Evolutionary conservation across 345 rosid species (phyloP).

Genomic region (Eucalyptus dawsonii): DNA sequence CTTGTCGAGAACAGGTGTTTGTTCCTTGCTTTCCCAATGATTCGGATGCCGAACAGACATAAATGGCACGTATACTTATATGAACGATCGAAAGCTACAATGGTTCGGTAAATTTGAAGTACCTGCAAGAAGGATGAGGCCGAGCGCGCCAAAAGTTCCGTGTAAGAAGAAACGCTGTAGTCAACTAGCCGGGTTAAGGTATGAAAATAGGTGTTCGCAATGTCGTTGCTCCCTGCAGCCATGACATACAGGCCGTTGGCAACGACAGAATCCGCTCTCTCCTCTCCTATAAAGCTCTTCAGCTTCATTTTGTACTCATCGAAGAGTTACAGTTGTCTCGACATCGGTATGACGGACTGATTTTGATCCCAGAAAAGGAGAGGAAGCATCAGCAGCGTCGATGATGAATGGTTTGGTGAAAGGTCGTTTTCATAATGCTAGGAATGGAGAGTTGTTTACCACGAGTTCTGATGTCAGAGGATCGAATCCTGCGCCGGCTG

Average conservation of each 20-base stretch:
- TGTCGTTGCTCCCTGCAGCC: slow-evolving; percentile 23
- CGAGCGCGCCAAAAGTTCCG: not conserved
- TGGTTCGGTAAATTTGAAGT: not conserved
- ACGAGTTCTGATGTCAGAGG: slow-evolving; percentile 5
- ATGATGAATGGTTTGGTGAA: not conserved
- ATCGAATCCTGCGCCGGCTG: slow-evolving; percentile 22
- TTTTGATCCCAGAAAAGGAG: not conserved
- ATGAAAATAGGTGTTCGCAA: slow-evolving; percentile 4
- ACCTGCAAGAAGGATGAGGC: slow-evolving; percentile 7
- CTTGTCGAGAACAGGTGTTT: not conserved
- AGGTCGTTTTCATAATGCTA: not conserved
- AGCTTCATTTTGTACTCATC: slow-evolving; percentile 13
- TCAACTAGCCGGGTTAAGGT: not conserved
- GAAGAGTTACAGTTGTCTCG: slow-evolving; percentile 15
- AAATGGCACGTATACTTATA: not conserved
- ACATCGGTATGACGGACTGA: slow-evolving; percentile 14
- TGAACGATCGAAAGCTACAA: not conserved
- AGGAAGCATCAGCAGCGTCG: not conserved
- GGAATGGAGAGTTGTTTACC: slow-evolving; percentile 7
- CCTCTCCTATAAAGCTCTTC: slow-evolving; percentile 9
- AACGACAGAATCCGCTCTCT: not conserved
- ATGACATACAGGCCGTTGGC: slow-evolving; percentile 8
- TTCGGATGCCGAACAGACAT: not conserved
- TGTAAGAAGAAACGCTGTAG: not conserved
- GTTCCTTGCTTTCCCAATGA: not conserved